Percentiles rank a stretch among this genome's conserved stretches.
These are phyloP conservation scores for Pseudogymnoascus sp. DNA, from an alignment of 2,329 filamentous ascomycete species.

Conservation along the genomic window DNA sequence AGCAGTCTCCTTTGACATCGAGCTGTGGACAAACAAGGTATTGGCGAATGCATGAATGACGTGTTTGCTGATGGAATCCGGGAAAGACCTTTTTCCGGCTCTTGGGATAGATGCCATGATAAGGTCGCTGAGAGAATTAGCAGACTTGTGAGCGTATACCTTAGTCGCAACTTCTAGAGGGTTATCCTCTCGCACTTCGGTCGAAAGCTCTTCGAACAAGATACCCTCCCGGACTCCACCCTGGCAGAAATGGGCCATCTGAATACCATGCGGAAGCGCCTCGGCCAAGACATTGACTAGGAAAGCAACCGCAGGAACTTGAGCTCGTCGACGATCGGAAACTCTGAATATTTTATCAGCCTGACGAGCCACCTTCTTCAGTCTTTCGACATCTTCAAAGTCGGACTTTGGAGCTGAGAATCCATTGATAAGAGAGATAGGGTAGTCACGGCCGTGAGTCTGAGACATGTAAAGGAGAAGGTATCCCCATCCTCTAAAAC, in stretches of 20 bases:
- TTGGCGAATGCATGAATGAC: slow-evolving; percentile 52
- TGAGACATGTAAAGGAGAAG: slow-evolving; percentile 52
- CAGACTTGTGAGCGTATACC: slow-evolving; percentile 43
- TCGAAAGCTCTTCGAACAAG: slow-evolving; percentile 47
- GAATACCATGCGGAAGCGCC: slow-evolving; percentile 51
- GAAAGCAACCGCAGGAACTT: slow-evolving; percentile 62
- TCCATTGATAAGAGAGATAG: slow-evolving; percentile 66
- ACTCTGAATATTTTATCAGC: slow-evolving; percentile 49
- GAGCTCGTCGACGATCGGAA: slow-evolving; percentile 54
- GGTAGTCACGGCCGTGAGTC: slow-evolving; percentile 53
- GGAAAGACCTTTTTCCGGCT: slow-evolving; percentile 25
- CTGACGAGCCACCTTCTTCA: slow-evolving; percentile 30
- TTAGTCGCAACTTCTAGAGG: slow-evolving; percentile 54
- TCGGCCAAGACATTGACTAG: slow-evolving; percentile 55
- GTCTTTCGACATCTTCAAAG: slow-evolving; percentile 20
- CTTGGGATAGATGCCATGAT: slow-evolving; percentile 42
- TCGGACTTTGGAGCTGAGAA: slow-evolving; percentile 28
- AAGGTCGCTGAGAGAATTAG: slow-evolving; percentile 39
- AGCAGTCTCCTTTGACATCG: slow-evolving; percentile 45
- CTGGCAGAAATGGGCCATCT: slow-evolving; percentile 60
- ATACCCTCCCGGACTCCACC: slow-evolving; percentile 63
- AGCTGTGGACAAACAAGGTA: slow-evolving; percentile 46
- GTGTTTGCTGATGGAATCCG: slow-evolving; percentile 36
- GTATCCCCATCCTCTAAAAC: slow-evolving; percentile 66
- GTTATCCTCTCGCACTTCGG: slow-evolving; percentile 41